phyloP scores from a whole-genome alignment of 371 early-diverging fungal species.

The Mortierella polycephala region DNA sequence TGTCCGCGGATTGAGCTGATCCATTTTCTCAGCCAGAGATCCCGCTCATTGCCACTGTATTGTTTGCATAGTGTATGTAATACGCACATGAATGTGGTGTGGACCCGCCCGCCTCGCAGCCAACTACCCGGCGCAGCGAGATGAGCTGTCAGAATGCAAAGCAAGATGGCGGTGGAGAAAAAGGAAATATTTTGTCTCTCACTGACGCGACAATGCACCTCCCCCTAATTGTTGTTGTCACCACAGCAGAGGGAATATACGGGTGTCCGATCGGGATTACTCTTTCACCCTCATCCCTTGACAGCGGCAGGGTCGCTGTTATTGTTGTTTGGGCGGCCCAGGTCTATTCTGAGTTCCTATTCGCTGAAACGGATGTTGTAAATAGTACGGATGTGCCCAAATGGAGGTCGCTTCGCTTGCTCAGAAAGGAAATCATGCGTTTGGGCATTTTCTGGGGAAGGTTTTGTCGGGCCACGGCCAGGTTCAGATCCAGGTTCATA shows the following conservation, averaged over 20 bases:
- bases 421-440: conserved; percentile 17
- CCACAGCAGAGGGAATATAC: neutral
- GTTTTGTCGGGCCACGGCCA: too few relatives aligned
- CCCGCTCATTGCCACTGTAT: neutral
- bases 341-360: conserved; percentile 5
- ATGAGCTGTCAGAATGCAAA: too few relatives aligned
- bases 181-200: too few relatives aligned
- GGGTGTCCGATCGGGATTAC: neutral
- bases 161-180: too few relatives aligned
- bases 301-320: neutral
- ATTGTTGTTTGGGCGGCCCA: conserved; percentile 1
- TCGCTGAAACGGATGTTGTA: conserved; percentile 15
- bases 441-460: too few relatives aligned
- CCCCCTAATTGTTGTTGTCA: neutral
- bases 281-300: neutral
- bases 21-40: neutral
- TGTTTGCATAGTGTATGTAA: too few relatives aligned
- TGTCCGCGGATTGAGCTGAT: conserved; percentile 1
- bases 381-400: conserved; percentile 7
- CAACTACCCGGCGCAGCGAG: neutral
- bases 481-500: too few relatives aligned
- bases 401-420: conserved; percentile 1
- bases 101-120: neutral
- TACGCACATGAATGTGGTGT: neutral
- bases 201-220: too few relatives aligned